Base-by-base conservation (phyloP, 495 filamentous ascomycete genomes). In the Talaromyces adpressus region DNA sequence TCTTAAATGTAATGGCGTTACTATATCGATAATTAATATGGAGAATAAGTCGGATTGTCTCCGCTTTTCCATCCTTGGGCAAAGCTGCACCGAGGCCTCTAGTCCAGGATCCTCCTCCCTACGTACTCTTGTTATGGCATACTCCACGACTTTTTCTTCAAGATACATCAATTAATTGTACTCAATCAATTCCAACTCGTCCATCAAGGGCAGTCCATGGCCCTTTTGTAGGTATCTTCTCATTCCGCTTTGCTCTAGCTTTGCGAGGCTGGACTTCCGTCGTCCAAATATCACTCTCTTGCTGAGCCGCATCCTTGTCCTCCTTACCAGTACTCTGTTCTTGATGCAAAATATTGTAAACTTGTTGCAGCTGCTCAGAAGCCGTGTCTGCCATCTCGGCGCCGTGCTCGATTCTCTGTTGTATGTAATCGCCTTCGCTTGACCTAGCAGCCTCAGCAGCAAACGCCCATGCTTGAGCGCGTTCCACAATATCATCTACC, bases 391-490 rank as follows among this genome's bases (percentile, higher is more conserved):
- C 69, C 23, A 68, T 69, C 54, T 78, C 73, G 18, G 45, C 69
- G 5, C 75, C 77, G 45, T 74, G 60, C 36, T 62, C 65, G 11
- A 77, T 51, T 47, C 76, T 77, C 57, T 75, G 69, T 52, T 77
- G 72, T n/a, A 78, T 72, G 62, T 69, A 72, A 11, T 76, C 75
- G 56, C 70, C 65, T 59, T 74, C 71, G 22, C 67, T 66, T 16
- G 70, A 59, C 25, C 67, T 69, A 0, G 80, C 78, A 1, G 77
- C 77, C 14, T 76, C 66, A 11, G 78, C 75, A 20, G 80, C 80
- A 72, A 82, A 82, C 4, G 76, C 74, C 80, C 80, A 82, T 57
- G 77, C 79, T 59, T 79, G 73, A 20, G 78, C 79, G 45, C 76
- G 63, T 18, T 51, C 47, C 34, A 77, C 65, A 4, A 78, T 53